Conservation (phyloP, 2,329 filamentous ascomycete genomes). For the Colletotrichum spinosum region DNA sequence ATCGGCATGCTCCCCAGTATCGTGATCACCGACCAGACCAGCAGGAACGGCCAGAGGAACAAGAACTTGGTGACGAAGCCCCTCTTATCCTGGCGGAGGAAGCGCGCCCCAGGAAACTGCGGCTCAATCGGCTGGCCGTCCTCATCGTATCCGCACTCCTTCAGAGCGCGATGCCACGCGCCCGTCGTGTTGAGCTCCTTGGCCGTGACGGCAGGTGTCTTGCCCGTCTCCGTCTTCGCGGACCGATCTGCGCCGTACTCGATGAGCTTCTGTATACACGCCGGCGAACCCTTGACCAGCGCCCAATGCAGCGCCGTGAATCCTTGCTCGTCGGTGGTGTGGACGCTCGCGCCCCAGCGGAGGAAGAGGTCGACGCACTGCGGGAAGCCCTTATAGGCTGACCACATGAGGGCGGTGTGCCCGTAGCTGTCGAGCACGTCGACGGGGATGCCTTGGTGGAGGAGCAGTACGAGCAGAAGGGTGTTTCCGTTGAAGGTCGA, state of each 20-base stretch:
- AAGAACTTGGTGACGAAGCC: constrained; percentile 86
- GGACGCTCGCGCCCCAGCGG: constrained; percentile 94
- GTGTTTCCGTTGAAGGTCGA: constrained; percentile 98
- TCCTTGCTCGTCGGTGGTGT: constrained; percentile 89
- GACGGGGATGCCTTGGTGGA: constrained; percentile 95
- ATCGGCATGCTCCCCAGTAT: constrained; percentile 80
- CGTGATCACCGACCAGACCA: constrained; percentile 78
- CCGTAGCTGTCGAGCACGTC: constrained; percentile 90
- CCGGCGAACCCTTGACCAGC: constrained; percentile 89
- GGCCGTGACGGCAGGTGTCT: constrained; percentile 88
- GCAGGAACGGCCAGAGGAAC: constrained; percentile 87
- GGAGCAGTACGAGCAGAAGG: constrained; percentile 85
- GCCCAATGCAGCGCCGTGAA: constrained; percentile 98
- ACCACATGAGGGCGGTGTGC: constrained; percentile 98
- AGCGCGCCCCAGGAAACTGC: constrained; percentile 78
- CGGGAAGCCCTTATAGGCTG: constrained; percentile 96
- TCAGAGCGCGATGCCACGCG: constrained; percentile 85
- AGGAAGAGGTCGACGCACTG: constrained; percentile 92
- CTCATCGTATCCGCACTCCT: constrained; percentile 85
- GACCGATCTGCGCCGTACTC: constrained; percentile 97
- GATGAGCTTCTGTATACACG: constrained; percentile 91
- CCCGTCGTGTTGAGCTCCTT: constrained; percentile 88
- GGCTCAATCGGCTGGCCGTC: constrained; percentile 78
- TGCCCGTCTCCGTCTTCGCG: constrained; percentile 87
- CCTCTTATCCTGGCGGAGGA: constrained; percentile 80